phyloP scores from a whole-genome alignment of 352 stramenopile species.

The Pythium biforme region DNA sequence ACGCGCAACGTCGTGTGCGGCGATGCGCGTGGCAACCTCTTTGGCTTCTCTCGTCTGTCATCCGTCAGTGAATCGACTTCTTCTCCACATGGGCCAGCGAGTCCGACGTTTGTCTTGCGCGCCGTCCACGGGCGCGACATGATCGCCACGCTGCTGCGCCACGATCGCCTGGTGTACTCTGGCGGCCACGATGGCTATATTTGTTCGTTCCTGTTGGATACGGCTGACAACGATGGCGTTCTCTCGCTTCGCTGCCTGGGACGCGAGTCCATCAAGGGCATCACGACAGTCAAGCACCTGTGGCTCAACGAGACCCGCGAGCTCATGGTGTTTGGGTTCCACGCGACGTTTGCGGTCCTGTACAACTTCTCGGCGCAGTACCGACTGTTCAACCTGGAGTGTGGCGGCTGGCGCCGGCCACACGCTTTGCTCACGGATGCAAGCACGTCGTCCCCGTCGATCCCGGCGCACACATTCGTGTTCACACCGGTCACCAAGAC shows the following conservation, averaged over 20 bases:
- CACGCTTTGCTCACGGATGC: slow-evolving; percentile 44
- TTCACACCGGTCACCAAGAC: slow-evolving; percentile 63
- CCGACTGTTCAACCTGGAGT: slow-evolving; percentile 73
- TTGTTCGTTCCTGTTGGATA: slow-evolving; percentile 47
- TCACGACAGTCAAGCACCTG: slow-evolving; percentile 75
- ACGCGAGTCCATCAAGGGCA: slow-evolving; percentile 73
- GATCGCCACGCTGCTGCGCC: slow-evolving; percentile 56
- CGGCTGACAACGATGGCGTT: slow-evolving; percentile 22
- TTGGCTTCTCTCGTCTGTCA: slow-evolving; percentile 44
- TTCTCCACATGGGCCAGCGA: background rate
- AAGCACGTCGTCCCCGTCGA: slow-evolving; percentile 9
- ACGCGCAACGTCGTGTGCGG: slow-evolving; percentile 65
- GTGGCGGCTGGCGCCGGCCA: slow-evolving; percentile 79
- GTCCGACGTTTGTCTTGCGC: slow-evolving; percentile 40
- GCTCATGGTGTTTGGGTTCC: slow-evolving; percentile 84
- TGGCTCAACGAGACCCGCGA: slow-evolving; percentile 39
- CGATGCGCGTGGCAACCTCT: slow-evolving; percentile 73
- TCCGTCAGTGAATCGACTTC: background rate
- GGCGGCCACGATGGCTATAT: slow-evolving; percentile 85
- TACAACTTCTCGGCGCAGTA: slow-evolving; percentile 75
- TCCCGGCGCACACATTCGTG: slow-evolving; percentile 60
- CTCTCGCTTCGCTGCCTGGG: slow-evolving; percentile 39
- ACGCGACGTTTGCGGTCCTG: slow-evolving; percentile 66
- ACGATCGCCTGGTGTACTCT: slow-evolving; percentile 39
- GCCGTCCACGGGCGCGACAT: slow-evolving; percentile 65